Base-by-base conservation (phyloP, 2,329 filamentous ascomycete species). In the Fusarium burgessii region DNA sequence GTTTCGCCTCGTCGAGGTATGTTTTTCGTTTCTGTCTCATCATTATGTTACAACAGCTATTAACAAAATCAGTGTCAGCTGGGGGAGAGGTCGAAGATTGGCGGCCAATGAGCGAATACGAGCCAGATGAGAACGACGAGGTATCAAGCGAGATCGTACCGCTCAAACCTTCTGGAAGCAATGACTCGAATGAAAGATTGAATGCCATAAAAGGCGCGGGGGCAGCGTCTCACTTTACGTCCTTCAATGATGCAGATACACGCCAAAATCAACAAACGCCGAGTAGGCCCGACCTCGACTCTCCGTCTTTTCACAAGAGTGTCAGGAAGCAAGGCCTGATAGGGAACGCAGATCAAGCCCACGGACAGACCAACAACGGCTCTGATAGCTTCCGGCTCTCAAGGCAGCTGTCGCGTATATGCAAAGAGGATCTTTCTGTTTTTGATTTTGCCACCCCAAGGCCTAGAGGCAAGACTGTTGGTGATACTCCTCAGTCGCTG, bases 401-500 rank as follows among this genome's bases (percentile, higher is more conserved):
- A 29, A 41, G 51, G 23, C 46, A 56, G 14, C 20, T 60, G 5
- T 72, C 68, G 17, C 52, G 36, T 13, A 40, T 43, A 29, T 46
- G 65, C 29, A 47, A 52, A 27, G 49, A 60, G 23, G 29, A 56
- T 17, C 36, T 62, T 11, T 58, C 64, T n/a, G 29, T 66, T 47
- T 42, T 64, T 8, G 57, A 59, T 36, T 62, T 58, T 46, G 23
- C 52, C 10, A 71, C 58, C 13, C 65, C 62, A 10, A 45, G 36
- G 45, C 43, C 25, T 17, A 55, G 20, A 29, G 33, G 41, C 36
- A 60, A 40, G 42, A 46, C 46, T 4, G 14, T 68, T 12, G 63
- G 71, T 15, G 60, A 68, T 25, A 73, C 52, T 33, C 68, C 64
- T 42, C 23, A 52, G 11, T 64, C 70, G 11, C 33, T 65, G 54